Evolutionary conservation across 2,329 filamentous ascomycete species (phyloP), one percentile per base, ranked within the genome.

Genomic region (Myriosclerotinia duriaeana): DNA sequence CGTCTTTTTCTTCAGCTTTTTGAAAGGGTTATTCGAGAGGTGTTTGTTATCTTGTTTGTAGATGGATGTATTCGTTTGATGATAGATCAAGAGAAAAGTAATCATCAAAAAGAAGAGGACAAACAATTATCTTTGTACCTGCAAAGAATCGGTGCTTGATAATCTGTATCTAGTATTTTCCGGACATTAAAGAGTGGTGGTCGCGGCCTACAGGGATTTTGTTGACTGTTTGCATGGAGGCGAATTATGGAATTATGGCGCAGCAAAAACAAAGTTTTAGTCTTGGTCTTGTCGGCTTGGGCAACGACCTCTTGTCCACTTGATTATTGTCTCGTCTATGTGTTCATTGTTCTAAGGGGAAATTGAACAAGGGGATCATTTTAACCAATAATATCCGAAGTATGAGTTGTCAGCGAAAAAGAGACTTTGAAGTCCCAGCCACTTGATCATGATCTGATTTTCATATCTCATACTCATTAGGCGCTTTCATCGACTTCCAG

Each of bases 111-210:
- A 36, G 46, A 26, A n/a, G 34, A 40, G 55, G 44, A 55, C 15
- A 14, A 36, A n/a, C 53, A 44, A 36, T 63, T 48, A 20, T 34
- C 50, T 66, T 66, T 66, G 65, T 66, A 66, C 30, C 12, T 66
- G 6, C 9, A 38, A 50, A 62, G 30, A 44, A 66, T 38, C 50
- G 40, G 58, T 58, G 52, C 50, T 56, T 44, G 46, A 63, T 50
- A 66, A 59, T 50, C 20, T 17, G 58, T 8, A 59, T 58, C 34
- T 56, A 20, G 40, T 42, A 26, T 44, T 60, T 53, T 58, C 30
- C 64, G 54, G 54, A 60, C 26, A 60, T 61, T 60, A 44, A 65
- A 54, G 53, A 59, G 54, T 61, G 64, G 48, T 52, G 64, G 44
- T 53, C 26, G 14, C 46, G 55, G 64, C n/a, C 36, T 42, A 20